Percentiles rank a stretch among this genome's conserved stretches.
phyloP scores from a whole-genome alignment of 495 filamentous ascomycete species.

The Neurospora intermedia region DNA sequence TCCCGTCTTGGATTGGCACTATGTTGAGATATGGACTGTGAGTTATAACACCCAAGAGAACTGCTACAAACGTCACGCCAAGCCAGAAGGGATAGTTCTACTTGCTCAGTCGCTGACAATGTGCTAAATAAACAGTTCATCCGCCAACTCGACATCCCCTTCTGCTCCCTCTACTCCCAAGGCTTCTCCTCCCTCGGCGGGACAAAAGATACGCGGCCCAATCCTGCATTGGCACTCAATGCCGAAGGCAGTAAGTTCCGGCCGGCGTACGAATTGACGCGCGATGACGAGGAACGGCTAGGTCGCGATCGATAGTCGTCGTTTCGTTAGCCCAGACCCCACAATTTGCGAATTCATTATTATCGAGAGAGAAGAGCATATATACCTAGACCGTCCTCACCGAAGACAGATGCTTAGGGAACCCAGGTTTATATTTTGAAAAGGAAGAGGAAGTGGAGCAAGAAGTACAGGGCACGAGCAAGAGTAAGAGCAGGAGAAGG shows the following conservation, averaged over 20 bases:
- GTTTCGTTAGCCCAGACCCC: background rate
- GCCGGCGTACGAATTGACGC: constrained; percentile 77
- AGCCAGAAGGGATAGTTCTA: too few relatives aligned
- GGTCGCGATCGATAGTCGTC: constrained; percentile 48
- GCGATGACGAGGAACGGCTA: constrained; percentile 76
- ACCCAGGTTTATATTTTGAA: too few relatives aligned
- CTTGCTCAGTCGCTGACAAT: background rate
- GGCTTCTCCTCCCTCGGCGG: constrained; percentile 65
- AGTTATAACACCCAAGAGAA: constrained; percentile 28
- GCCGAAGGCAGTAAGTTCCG: constrained; percentile 40
- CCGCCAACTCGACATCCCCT: constrained; percentile 62
- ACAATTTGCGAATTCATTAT: background rate
- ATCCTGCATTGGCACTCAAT: constrained; percentile 56
- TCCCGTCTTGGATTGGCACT: constrained; percentile 96
- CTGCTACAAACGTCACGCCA: too few relatives aligned
- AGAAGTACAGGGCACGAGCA: too few relatives aligned
- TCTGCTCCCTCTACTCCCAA: constrained; percentile 75
- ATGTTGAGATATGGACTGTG: constrained; percentile 85
- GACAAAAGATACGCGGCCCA: constrained; percentile 80
- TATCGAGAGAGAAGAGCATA: background rate
- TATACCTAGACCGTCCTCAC: too few relatives aligned
- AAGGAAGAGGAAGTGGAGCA: too few relatives aligned
- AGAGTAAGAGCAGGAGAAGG: too few relatives aligned
- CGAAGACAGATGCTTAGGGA: too few relatives aligned
- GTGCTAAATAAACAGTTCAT: constrained; percentile 51